A percentile compares a stretch with the other conserved stretches of the same genome.
These are phyloP conservation scores for Passalora sequoiae DNA, from an alignment of 2,329 filamentous ascomycete genomes.

Conservation along the genomic window DNA sequence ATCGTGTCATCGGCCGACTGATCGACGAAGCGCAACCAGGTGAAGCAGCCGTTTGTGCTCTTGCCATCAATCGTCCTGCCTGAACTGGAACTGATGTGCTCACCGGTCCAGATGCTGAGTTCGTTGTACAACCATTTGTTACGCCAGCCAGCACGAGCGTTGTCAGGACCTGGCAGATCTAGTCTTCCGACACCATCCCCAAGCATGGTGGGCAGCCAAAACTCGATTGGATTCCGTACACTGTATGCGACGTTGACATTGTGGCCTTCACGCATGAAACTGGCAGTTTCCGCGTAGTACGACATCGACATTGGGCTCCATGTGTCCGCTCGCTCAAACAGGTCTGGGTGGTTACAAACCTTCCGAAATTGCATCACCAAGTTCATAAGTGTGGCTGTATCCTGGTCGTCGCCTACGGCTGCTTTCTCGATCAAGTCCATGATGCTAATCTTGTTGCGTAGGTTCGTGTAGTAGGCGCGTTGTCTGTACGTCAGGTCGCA, in stretches of 20 bases:
- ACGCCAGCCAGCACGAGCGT: conserved; percentile 71
- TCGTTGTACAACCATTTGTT: conserved; percentile 70
- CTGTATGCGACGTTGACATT: conserved; percentile 81
- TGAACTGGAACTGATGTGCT: conserved; percentile 57
- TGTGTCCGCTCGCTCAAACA: conserved; percentile 92
- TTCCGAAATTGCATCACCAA: conserved; percentile 98
- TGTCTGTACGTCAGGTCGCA: conserved; percentile 96
- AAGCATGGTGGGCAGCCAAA: conserved; percentile 73
- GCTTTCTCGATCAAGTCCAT: conserved; percentile 98
- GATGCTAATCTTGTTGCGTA: conserved; percentile 95
- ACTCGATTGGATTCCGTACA: conserved; percentile 78
- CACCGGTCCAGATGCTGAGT: conserved; percentile 85
- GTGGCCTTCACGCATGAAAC: conserved; percentile 83
- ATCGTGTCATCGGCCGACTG: conserved; percentile 68
- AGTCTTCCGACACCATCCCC: conserved; percentile 76
- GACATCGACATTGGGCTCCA: conserved; percentile 76
- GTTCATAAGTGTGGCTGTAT: conserved; percentile 96
- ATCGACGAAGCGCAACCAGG: conserved; percentile 85
- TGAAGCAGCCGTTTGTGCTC: conserved; percentile 65
- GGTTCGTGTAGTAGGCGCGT: conserved; percentile 82
- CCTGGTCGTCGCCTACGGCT: conserved; percentile 86
- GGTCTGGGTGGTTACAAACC: conserved; percentile 95
- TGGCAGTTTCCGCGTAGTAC: conserved; percentile 92
- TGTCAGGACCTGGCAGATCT: conserved; percentile 66
- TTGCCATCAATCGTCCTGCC: conserved; percentile 25